Evolutionary conservation across 2,329 filamentous ascomycete species (phyloP), one percentile per base, ranked within the genome.

Genomic region (Botrytis squamosa): DNA sequence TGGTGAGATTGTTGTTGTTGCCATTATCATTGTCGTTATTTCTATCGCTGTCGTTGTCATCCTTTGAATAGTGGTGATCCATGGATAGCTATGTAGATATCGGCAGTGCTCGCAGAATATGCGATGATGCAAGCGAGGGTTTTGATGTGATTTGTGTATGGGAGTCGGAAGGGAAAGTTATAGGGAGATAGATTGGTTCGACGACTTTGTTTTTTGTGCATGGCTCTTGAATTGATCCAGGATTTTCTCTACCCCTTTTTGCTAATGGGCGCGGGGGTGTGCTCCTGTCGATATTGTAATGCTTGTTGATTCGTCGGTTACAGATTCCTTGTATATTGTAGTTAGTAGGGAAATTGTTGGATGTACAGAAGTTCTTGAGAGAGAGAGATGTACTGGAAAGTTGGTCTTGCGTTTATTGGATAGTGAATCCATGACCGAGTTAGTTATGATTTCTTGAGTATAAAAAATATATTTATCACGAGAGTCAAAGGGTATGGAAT

Each of bases 61-160:
- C 3, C 9, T 36, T 36, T 2, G 4, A 10, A 8, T 36, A 8
- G 10, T 36, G 14, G 6, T 14, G 22, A 52, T 29, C 29, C 29
- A 29, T 29, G 29, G 29, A 29, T 55, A 55, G 25, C 25, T n/a
- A n/a, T 25, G 4, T 52, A 3, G 3, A 29, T 59, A 33, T 18
- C 14, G 52, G 14, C 0, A 57, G 25, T 20, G 8, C 4, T 33
- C 0, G 55, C 14, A 33, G 55, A 33, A 33, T 33, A 9, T 57
- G 25, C 12, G 5, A 8, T 33, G n/a, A 57, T 29, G 4, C 2
- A 29, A 57, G n/a, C 3, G 29, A 8, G 8, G 0, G 0, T 0
- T 33, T 18, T 3, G 55, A 29, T 9, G 20, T 57, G n/a, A 57
- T 29, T 16, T 16, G 52, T 10, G 29, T 59, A 59, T 20, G 14